These are phyloP conservation scores for Trichoderma gamsii DNA, from an alignment of 495 filamentous ascomycete species.

Conservation along the genomic window DNA sequence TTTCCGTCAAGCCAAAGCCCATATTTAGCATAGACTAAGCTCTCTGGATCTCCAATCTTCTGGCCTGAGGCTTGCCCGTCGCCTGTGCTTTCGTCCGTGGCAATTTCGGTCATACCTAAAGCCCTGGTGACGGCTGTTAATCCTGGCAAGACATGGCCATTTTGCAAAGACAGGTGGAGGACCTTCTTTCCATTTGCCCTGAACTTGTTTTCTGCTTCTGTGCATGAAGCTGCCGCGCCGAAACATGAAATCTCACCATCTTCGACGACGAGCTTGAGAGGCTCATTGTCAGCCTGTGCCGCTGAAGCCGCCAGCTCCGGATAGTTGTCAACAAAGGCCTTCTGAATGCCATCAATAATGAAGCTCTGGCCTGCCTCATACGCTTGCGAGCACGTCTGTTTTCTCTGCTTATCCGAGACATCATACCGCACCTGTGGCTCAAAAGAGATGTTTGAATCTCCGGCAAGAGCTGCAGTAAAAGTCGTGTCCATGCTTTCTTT, in stretches of 20 bases:
- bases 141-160: conserved; percentile 43
- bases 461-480: conserved; percentile 20
- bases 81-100: conserved; percentile 32
- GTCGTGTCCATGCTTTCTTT: conserved; percentile 22
- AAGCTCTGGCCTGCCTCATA: conserved; percentile 18
- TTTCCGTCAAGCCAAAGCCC: conserved; percentile 44
- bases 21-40: conserved; percentile 41
- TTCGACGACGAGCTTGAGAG: conserved; percentile 32
- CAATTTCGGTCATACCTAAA: conserved; percentile 43
- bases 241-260: conserved; percentile 37
- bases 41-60: conserved; percentile 20
- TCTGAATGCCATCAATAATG: conserved; percentile 30
- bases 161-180: conserved; percentile 30
- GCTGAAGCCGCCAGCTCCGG: neutral
- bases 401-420: neutral
- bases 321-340: conserved; percentile 23
- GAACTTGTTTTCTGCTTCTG: conserved; percentile 16
- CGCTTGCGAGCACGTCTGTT: neutral
- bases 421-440: conserved; percentile 4
- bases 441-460: conserved; percentile 17
- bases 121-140: conserved; percentile 39
- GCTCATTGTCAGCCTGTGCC: conserved; percentile 10
- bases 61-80: conserved; percentile 29
- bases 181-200: conserved; percentile 13
- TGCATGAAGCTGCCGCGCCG: conserved; percentile 20